Base-by-base conservation (phyloP, 768 basidiomycete genomes). In the Lactarius tabidus region DNA sequence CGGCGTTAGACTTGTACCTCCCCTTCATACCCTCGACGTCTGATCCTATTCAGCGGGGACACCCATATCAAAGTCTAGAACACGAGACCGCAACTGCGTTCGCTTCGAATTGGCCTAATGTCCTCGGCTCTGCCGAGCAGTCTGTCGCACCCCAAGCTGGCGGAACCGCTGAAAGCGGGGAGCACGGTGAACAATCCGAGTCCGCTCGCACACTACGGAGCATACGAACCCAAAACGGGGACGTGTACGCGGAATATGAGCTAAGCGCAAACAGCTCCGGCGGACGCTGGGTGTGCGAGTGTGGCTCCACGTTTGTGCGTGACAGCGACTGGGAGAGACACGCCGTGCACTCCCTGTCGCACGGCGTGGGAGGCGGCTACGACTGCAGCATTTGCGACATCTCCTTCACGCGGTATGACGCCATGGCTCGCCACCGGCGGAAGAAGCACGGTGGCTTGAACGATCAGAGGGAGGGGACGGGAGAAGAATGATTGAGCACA, bases 271-370 rank as follows among this genome's bases (percentile, higher is more conserved):
- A 65, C 17, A 28, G 45, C 33, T 5, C 29, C 20, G 29, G 60
- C 14, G 54, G 64, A 3, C 64, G 60, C 23, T 66, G 65, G 65
- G 57, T 66, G 41, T 66, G 65, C 28, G 60, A 66, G 43, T 66
- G 65, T 26, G 61, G 57, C 1, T 57, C 65, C 23, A 62, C 57
- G 20, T 66, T 66, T 35, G 61, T 58, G 52, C 60, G 65, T 5
- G 65, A 66, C 28, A 66, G 65, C 51, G 65, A 66, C 26, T 66
- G 65, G 65, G 61, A 62, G 39, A 62, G 65, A 43, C 65, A 66
- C 23, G 65, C 65, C 12, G 28, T 66, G 60, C 60, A 62, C 29
- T 62, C 65, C 5, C 35, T 62, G 38, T 57, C 60, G 17, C 65
- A 66, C 6, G 60, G 65, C 33, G 56, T 41, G 15, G 57, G 61